Base-by-base conservation (phyloP, 2,329 filamentous ascomycete genomes). In the Colletotrichum sp. region DNA sequence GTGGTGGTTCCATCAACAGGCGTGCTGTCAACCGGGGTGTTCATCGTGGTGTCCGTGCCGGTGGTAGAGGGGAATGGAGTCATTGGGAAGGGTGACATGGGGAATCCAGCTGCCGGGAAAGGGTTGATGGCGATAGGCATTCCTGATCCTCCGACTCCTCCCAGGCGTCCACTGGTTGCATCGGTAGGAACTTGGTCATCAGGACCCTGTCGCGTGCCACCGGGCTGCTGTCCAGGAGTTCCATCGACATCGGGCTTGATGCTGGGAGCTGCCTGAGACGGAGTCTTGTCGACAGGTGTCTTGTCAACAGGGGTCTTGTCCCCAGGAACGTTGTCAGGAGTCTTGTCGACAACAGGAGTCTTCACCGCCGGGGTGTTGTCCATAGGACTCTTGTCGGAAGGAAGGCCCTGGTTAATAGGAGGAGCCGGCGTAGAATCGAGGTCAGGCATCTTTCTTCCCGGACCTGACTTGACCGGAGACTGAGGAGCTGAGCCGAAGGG, bases 121-220 rank as follows among this genome's bases (percentile, higher is more conserved):
- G 43, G 43, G 6, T 52, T 52, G 10, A 52, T 52, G 1, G 43
- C 43, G 43, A 52, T 22, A 2, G 43, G 43, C 43, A 52, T 52
- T 52, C n/a, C 43, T 8, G 43, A 22, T 52, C 43, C n/a, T 3
- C 43, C 43, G 2, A 52, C n/a, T 2, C 43, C 43, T 13, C 43
- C 43, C 0, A 52, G 43, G 12, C 43, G 43, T 13, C 43, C 43
- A 0, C 8, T 52, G 0, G 43, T 22, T 0, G n/a, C 43, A 3
- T 52, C 43, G n/a, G n/a, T 1, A 13, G n/a, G 2, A 8, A 52
- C 43, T 52, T 52, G 43, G n/a, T 52, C 43, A 52, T 22, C 43
- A 52, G 43, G 3, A 13, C n/a, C 43, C 43, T 52, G 43, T 22
- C 43, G 43, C 43, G 22, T 22, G n/a, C 0, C 43, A 52, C 43